Conservation (phyloP, 2,329 filamentous ascomycete species). For the Nannizziopsis barbatae region DNA sequence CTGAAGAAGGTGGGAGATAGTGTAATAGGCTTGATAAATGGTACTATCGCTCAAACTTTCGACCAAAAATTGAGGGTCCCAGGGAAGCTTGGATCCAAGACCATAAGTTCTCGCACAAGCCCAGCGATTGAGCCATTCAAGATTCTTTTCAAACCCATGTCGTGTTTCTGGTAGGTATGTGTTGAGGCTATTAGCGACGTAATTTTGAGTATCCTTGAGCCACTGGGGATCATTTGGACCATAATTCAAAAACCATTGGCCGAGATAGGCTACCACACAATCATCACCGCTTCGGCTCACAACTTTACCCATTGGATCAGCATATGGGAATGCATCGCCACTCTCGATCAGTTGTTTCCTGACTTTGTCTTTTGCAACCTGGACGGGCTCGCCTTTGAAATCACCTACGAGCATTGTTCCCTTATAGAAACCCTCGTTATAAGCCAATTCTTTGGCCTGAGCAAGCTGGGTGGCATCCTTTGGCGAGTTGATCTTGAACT, state of each 20-base stretch:
- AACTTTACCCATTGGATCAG: slow-evolving; percentile 83
- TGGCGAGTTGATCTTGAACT: slow-evolving; percentile 91
- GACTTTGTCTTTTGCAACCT: slow-evolving; percentile 77
- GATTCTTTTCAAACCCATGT: slow-evolving; percentile 69
- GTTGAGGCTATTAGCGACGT: slow-evolving; percentile 63
- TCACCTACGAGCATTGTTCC: slow-evolving; percentile 80
- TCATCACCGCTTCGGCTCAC: slow-evolving; percentile 82
- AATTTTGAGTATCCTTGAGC: slow-evolving; percentile 62
- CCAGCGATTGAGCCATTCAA: slow-evolving; percentile 93
- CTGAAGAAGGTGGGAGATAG: slow-evolving; percentile 55
- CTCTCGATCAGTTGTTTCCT: slow-evolving; percentile 63
- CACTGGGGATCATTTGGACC: slow-evolving; percentile 70
- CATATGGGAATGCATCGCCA: slow-evolving; percentile 77
- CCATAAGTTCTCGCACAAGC: slow-evolving; percentile 86
- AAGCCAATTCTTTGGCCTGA: slow-evolving; percentile 89
- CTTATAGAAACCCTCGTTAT: slow-evolving; percentile 97
- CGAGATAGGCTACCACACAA: slow-evolving; percentile 83
- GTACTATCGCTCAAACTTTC: slow-evolving; percentile 88
- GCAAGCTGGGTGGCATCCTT: slow-evolving; percentile 86
- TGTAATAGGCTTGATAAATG: slow-evolving; percentile 63
- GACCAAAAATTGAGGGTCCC: slow-evolving; percentile 82
- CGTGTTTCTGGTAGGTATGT: slow-evolving; percentile 68
- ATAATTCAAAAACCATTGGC: slow-evolving; percentile 98
- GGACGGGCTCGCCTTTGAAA: slow-evolving; percentile 76
- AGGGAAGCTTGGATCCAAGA: slow-evolving; percentile 85